Conservation (phyloP, 495 filamentous ascomycete genomes). For the Opeltia flavorubescens region DNA sequence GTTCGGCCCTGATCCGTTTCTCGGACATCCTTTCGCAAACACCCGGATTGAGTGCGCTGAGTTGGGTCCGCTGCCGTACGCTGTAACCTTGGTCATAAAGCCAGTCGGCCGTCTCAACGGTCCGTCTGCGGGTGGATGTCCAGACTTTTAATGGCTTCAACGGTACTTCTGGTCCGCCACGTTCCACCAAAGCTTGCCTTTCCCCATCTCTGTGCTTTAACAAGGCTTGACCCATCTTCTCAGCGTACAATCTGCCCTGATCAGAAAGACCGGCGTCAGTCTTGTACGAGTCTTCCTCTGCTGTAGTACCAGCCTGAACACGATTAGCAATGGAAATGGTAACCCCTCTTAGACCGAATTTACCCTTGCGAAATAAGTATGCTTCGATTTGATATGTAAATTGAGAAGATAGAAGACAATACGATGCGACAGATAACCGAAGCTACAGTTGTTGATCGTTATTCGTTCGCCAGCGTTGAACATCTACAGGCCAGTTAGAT, state of each 20-base stretch:
- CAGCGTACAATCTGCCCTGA: constrained; percentile 72
- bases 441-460: constrained; percentile 86
- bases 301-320: constrained; percentile 42
- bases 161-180: constrained; percentile 52
- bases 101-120: constrained; percentile 78
- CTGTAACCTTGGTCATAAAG: constrained; percentile 65
- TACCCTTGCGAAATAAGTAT: constrained; percentile 86
- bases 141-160: constrained; percentile 77
- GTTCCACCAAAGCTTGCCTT: constrained; percentile 48
- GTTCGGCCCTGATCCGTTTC: constrained; percentile 60
- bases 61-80: constrained; percentile 79
- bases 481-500: constrained; percentile 42
- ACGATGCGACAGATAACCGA: constrained; percentile 86
- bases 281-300: constrained; percentile 79
- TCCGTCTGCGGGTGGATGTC: constrained; percentile 84
- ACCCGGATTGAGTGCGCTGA: constrained; percentile 93
- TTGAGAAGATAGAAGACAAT: constrained; percentile 98
- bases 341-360: constrained; percentile 18
- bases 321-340: constrained; percentile 2
- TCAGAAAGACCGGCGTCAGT: constrained; percentile 70
- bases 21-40: constrained; percentile 88
- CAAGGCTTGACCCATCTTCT: constrained; percentile 73
- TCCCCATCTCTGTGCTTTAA: constrained; percentile 71
- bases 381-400: constrained; percentile 84
- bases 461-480: constrained; percentile 92